phyloP scores from a whole-genome alignment of 768 basidiomycete genomes.

The Suillus spraguei region DNA sequence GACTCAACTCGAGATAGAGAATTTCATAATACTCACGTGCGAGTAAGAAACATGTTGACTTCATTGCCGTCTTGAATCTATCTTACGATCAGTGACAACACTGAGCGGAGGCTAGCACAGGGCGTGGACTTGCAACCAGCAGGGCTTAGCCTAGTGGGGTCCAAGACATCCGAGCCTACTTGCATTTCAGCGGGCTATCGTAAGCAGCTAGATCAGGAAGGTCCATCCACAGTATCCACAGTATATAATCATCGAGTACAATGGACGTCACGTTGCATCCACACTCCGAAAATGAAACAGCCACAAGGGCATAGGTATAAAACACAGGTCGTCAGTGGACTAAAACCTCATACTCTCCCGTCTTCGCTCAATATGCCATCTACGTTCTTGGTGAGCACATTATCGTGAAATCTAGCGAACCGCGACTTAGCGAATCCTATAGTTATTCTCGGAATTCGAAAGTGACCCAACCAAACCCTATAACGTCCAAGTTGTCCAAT shows the following conservation, averaged over 20 bases:
- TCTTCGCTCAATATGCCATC: not conserved
- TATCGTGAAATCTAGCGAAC: not conserved
- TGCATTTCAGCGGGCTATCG: not conserved
- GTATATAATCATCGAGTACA: not conserved
- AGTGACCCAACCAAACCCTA: slow-evolving; percentile 20
- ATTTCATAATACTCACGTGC: no score
- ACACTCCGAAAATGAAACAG: not conserved
- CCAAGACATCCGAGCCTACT: no score
- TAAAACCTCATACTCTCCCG: not conserved
- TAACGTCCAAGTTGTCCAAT: slow-evolving; percentile 31
- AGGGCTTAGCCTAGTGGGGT: no score
- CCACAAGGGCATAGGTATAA: not conserved
- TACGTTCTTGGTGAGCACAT: not conserved
- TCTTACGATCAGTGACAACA: no score
- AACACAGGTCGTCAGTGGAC: not conserved
- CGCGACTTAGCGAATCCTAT: not conserved
- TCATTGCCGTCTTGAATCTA: no score
- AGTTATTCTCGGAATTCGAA: slow-evolving; percentile 2
- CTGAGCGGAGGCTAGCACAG: not conserved
- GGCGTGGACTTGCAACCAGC: not conserved
- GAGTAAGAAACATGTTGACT: no score
- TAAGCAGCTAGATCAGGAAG: no score
- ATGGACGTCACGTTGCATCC: not conserved
- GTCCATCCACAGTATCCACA: not conserved
- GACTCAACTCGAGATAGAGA: no score